Conservation (phyloP, 2,329 filamentous ascomycete species). For the Camillea tinctor region DNA sequence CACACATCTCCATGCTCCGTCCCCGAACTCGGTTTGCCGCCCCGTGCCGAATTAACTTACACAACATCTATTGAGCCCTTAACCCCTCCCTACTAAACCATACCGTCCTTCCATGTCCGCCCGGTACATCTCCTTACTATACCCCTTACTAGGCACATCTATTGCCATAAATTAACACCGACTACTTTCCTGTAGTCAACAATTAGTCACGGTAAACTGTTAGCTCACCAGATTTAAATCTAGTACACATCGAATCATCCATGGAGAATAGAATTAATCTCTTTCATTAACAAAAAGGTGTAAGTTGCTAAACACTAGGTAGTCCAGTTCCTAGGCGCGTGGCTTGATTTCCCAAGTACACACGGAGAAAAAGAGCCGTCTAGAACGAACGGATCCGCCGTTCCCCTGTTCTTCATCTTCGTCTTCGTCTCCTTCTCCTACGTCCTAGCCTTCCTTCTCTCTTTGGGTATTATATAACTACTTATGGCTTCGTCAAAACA, state of each 20-base stretch:
- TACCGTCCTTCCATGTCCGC: neutral
- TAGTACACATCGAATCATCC: neutral
- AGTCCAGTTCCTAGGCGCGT: neutral
- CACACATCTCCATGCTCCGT: neutral
- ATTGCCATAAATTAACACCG: too few relatives aligned
- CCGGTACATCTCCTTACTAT: too few relatives aligned
- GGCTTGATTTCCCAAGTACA: neutral
- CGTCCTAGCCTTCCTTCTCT: neutral
- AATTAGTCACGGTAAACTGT: neutral
- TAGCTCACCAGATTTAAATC: neutral
- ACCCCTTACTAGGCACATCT: too few relatives aligned
- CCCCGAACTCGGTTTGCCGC: neutral
- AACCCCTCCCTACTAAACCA: neutral
- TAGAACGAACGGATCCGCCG: neutral
- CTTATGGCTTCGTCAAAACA: slow-evolving; percentile 1
- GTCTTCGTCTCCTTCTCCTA: neutral
- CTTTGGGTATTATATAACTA: slow-evolving; percentile 8
- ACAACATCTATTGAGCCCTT: neutral
- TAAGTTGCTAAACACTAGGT: neutral
- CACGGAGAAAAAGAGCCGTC: neutral
- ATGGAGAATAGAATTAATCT: neutral
- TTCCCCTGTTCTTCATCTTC: neutral
- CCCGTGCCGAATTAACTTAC: neutral
- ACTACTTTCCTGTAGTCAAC: neutral
- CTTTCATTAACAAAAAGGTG: neutral